Percentiles rank a stretch among this genome's conserved stretches.
These are phyloP conservation scores for Cryptococcus floricola DNA, from an alignment of 1,284 basidiomycete species.

Conservation along the genomic window DNA sequence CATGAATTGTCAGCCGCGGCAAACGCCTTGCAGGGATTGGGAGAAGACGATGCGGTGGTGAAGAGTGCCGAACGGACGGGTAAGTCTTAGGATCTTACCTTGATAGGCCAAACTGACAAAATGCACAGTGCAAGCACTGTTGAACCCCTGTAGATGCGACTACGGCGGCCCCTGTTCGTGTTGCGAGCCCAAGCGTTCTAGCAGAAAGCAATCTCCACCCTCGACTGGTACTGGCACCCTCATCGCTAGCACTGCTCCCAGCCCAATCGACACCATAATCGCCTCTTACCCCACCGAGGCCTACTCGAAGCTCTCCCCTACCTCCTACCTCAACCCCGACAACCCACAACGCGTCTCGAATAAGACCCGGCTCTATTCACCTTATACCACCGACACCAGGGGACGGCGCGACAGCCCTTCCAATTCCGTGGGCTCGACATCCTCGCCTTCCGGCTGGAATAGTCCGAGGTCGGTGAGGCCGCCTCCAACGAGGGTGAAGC, in stretches of 20 bases:
- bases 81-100: conserved; percentile 44
- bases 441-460: conserved; percentile 9
- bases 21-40: conserved; percentile 36
- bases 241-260: too few species aligned
- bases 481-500: conserved; percentile 25
- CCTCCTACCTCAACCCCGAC: conserved; percentile 27
- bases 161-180: conserved; percentile 55
- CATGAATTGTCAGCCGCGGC: conserved; percentile 48
- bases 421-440: background rate
- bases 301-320: conserved; percentile 8
- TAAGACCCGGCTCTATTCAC: conserved; percentile 49
- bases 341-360: conserved; percentile 46
- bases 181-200: conserved; percentile 50
- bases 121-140: conserved; percentile 29
- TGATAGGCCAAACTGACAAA: conserved; percentile 11
- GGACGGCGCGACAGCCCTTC: conserved; percentile 11
- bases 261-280: too few species aligned
- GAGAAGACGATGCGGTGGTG: conserved; percentile 23
- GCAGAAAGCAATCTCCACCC: background rate
- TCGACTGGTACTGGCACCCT: too few species aligned
- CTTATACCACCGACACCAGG: conserved; percentile 36
- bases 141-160: conserved; percentile 52
- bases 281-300: background rate
- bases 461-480: conserved; percentile 11
- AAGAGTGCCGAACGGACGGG: conserved; percentile 33